These are phyloP conservation scores for Kandelia obovata DNA, from an alignment of 345 rosid genomes.

Conservation along the genomic window DNA sequence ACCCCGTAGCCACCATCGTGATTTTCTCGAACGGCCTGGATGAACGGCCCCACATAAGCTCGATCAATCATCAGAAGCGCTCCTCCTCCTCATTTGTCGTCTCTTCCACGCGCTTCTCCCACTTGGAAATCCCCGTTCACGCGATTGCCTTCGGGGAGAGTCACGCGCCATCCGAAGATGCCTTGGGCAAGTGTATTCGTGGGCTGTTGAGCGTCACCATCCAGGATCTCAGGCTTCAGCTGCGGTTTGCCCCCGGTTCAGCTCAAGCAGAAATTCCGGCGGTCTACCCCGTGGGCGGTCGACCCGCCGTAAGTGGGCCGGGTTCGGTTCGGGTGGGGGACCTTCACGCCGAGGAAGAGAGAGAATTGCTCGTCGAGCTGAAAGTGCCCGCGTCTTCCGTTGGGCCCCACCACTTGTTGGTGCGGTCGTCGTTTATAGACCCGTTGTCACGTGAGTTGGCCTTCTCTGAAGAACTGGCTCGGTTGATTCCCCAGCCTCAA, in stretches of 20 bases:
- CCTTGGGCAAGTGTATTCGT: conserved; percentile 37
- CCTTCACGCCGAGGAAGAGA: conserved; percentile 65
- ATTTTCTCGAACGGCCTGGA: conserved; percentile 57
- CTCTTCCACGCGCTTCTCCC: conserved; percentile 56
- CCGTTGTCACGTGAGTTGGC: conserved; percentile 45
- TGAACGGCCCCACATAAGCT: conserved; percentile 32
- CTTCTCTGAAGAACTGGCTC: conserved; percentile 42
- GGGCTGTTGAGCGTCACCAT: conserved; percentile 49
- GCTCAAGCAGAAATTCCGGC: conserved; percentile 60
- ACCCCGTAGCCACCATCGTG: conserved; percentile 54
- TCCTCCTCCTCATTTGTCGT: conserved; percentile 40
- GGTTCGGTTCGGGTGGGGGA: conserved; percentile 65
- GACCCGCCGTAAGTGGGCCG: conserved; percentile 46
- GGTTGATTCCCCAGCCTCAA: conserved; percentile 44
- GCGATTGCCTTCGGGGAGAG: conserved; percentile 42
- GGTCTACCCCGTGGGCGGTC: conserved; percentile 49
- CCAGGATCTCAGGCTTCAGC: conserved; percentile 60
- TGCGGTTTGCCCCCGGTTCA: conserved; percentile 61
- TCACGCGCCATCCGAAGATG: conserved; percentile 41
- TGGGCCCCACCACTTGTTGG: conserved; percentile 62
- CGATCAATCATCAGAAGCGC: conserved; percentile 30
- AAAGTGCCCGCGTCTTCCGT: conserved; percentile 39
- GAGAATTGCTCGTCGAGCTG: conserved; percentile 65
- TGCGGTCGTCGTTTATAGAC: conserved; percentile 58
- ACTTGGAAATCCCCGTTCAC: conserved; percentile 52